phyloP scores from a whole-genome alignment of 129 eudicot genomes.

The carrot (Daucus carota) region DH1_v3.0 NC_030382.2:36968501-36969000 shows the following conservation, averaged over 20 bases:
- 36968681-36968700: neutral
- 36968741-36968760: neutral
- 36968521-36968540: constrained; percentile 58
- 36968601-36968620: constrained; percentile 52
- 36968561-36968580: constrained; percentile 57
- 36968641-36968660: constrained; percentile 45
- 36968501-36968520: constrained; percentile 52
- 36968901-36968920: neutral
- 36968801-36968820: neutral
- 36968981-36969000: no score
- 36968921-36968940: neutral
- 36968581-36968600: constrained; percentile 47
- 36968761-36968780: neutral
- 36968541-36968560: constrained; percentile 52
- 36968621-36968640: constrained; percentile 53
- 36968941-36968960: neutral
- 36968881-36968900: neutral
- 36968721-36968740: neutral
- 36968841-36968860: neutral
- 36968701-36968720: neutral
- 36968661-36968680: constrained; percentile 29
- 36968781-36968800: neutral
- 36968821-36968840: neutral
- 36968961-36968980: no score
- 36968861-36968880: neutral